phyloP scores from a whole-genome alignment of 129 eudicot genomes.

The Ambrosia trifida region DNA sequence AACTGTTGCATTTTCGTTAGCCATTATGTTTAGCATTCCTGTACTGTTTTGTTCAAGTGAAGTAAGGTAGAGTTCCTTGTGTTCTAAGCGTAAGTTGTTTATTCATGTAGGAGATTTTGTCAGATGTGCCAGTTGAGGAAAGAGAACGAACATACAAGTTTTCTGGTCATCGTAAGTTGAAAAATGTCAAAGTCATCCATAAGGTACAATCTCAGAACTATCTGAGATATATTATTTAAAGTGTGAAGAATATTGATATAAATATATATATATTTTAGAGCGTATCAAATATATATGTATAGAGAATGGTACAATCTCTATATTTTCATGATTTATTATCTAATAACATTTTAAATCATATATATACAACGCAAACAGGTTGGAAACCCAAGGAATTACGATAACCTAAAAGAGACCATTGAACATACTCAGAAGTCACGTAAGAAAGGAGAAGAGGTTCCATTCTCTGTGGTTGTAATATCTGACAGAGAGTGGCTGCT shows the following conservation, averaged over 20 bases:
- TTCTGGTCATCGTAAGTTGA: conserved; percentile 64
- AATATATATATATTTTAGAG: too few species aligned
- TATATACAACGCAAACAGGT: conserved; percentile 39
- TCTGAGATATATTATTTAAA: too few species aligned
- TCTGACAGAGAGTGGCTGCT: conserved; percentile 83
- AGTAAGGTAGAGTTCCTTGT: not conserved
- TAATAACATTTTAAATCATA: conserved; percentile 1
- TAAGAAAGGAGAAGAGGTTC: conserved; percentile 59
- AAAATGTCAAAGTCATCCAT: conserved; percentile 66
- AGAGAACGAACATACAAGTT: conserved; percentile 53
- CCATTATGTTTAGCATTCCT: too few species aligned
- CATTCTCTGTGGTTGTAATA: conserved; percentile 79
- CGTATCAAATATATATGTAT: too few species aligned
- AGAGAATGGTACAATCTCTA: too few species aligned
- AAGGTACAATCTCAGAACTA: conserved; percentile 48
- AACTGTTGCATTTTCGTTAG: not conserved
- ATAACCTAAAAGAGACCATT: conserved; percentile 64
- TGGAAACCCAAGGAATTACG: conserved; percentile 79
- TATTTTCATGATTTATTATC: not conserved
- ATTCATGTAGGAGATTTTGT: conserved; percentile 68
- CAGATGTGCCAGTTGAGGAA: conserved; percentile 81
- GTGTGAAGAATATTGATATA: too few species aligned
- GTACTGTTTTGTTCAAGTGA: not conserved
- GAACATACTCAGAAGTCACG: conserved; percentile 49
- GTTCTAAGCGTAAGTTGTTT: conserved; percentile 1